Base-by-base conservation (phyloP, 2,329 filamentous ascomycete genomes). In the Penicillium sp. region DNA sequence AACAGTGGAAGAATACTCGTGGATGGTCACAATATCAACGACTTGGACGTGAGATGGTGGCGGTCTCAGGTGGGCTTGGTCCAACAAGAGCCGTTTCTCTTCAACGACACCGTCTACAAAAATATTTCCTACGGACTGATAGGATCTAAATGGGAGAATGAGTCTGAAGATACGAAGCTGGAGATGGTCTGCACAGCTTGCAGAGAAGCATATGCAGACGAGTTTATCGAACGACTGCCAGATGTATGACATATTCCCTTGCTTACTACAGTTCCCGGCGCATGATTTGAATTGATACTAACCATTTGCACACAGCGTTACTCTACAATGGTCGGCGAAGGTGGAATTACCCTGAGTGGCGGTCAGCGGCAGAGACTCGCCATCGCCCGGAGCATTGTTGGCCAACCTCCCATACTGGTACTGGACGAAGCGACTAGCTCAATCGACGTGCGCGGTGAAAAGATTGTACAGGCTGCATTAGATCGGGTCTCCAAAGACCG, bases 301-400 rank as follows among this genome's bases (percentile, higher is more conserved):
- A 36, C 14, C 4, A 13, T n/a, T 5, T 40, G 5, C 16, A 1
- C 6, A 89, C 16, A 89, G 76, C 83, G 85, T 1, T 92, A 92
- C 65, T 81, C 88, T 4, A 91, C 90, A 0, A 73, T 82, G 8
- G 89, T 94, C 1, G 90, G 90, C 1, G 89, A 93, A 66, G 83
- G 83, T 27, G 90, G 90, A 4, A 87, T 88, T 45, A 90, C 89
- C 67, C 76, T 95, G 1, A 91, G 88, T 10, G 88, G 90, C n/a
- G 91, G 91, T 1, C 90, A 96, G 69, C 83, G 89, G n/a, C 90
- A 95, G 69, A 83, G 91, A 5, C 81, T 95, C 22, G 87, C 89
- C 2, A 91, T 92, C 57, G 88, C 88, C 0, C 79, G 88, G 7
- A 86, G 86, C 10, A 85, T 91, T 27, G 79, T 91, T 49, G 83